phyloP scores from a whole-genome alignment of 2,329 filamentous ascomycete species.

The Alternaria conjuncta region DNA sequence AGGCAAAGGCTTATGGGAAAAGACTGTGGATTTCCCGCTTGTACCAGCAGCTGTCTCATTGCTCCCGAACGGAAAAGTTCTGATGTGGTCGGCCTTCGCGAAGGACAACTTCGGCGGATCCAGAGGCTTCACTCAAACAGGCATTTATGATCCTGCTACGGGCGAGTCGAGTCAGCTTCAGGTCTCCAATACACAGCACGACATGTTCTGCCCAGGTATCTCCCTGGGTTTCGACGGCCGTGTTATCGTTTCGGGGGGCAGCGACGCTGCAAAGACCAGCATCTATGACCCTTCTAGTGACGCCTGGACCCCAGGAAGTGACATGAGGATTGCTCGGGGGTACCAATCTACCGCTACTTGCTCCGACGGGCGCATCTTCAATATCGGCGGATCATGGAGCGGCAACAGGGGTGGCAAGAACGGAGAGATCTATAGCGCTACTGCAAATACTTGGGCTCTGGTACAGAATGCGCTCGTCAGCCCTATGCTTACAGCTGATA shows the following conservation, averaged over 20 bases:
- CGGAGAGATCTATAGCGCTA: constrained; percentile 58
- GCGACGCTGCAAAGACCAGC: constrained; percentile 56
- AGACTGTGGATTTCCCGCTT: constrained; percentile 37
- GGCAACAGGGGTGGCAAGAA: constrained; percentile 60
- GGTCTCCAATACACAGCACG: constrained; percentile 55
- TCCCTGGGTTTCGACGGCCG: constrained; percentile 56
- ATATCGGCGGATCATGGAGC: constrained; percentile 64
- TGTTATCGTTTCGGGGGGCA: constrained; percentile 63
- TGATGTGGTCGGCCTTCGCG: constrained; percentile 31
- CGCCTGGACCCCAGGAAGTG: constrained; percentile 55
- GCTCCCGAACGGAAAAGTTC: constrained; percentile 32
- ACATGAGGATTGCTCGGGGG: constrained; percentile 65
- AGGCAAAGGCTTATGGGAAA: constrained; percentile 32
- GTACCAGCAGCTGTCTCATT: constrained; percentile 33
- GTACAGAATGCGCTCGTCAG: constrained; percentile 54
- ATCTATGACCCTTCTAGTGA: constrained; percentile 50
- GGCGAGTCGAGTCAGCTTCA: constrained; percentile 27
- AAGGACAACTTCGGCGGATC: constrained; percentile 26
- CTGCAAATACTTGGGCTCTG: constrained; percentile 55
- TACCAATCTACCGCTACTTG: constrained; percentile 60
- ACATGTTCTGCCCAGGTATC: constrained; percentile 66
- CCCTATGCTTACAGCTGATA: constrained; percentile 60
- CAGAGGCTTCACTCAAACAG: constrained; percentile 38
- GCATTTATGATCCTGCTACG: constrained; percentile 39
- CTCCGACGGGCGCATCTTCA: constrained; percentile 63